These are phyloP conservation scores for Sporopachydermia cereana DNA, from an alignment of 1,139 yeast genomes.

Conservation along the genomic window DNA sequence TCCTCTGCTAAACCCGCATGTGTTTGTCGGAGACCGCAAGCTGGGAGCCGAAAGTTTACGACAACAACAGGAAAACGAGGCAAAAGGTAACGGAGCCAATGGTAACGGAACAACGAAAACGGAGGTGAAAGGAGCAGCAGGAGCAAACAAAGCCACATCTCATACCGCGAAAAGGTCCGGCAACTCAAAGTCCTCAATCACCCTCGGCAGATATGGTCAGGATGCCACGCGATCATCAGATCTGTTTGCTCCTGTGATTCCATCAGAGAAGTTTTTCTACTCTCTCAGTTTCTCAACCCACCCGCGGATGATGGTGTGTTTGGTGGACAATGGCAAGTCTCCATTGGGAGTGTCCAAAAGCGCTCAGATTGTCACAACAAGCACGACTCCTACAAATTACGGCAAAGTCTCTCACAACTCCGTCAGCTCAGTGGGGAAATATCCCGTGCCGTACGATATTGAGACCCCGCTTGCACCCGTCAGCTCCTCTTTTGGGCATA, in stretches of 20 bases:
- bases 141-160: not conserved
- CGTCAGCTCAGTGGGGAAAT: not conserved
- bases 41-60: conserved; percentile 3
- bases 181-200: not conserved
- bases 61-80: not conserved
- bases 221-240: not conserved
- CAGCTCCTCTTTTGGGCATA: not conserved
- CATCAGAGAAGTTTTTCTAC: not conserved
- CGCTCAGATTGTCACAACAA: not conserved
- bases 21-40: conserved; percentile 1
- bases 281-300: not conserved
- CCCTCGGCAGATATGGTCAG: conserved; percentile 1
- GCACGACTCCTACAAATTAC: not conserved
- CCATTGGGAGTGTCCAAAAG: conserved; percentile 6
- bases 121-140: not conserved
- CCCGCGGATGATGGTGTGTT: not conserved
- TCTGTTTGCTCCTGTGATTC: not conserved
- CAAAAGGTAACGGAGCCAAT: not conserved
- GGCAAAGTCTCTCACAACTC: not conserved
- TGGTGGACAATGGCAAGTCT: conserved; percentile 2
- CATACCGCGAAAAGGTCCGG: not conserved
- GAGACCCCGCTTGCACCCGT: not conserved
- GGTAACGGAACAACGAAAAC: not conserved
- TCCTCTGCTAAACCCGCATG: conserved; percentile 1
- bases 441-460: not conserved